Conservation (phyloP, 2,329 filamentous ascomycete species). For the Cytospora schulzeri region DNA sequence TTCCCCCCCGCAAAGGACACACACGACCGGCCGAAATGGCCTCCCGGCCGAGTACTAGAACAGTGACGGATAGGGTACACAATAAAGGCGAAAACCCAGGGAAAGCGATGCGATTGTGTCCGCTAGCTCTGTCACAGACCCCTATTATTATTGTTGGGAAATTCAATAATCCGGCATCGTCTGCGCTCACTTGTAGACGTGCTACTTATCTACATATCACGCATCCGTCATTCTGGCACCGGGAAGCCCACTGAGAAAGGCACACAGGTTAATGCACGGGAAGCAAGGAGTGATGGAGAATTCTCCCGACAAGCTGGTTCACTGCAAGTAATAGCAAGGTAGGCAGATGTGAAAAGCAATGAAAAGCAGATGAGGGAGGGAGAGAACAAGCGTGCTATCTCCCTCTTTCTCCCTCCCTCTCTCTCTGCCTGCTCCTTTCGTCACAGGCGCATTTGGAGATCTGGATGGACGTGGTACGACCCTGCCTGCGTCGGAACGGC, state of each 20-base stretch:
- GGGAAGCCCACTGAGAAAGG: not conserved
- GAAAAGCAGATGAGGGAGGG: not conserved
- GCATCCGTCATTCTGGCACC: no score
- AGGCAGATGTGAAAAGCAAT: not conserved
- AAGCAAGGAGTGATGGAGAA: not conserved
- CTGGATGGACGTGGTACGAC: not conserved
- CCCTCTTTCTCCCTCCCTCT: no score
- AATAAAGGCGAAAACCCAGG: not conserved
- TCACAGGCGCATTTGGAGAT: not conserved
- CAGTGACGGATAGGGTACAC: not conserved
- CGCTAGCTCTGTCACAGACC: not conserved
- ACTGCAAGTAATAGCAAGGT: no score
- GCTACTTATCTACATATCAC: not conserved
- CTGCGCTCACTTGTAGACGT: not conserved
- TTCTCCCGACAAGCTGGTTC: not conserved
- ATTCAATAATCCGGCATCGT: not conserved
- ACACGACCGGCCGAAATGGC: not conserved
- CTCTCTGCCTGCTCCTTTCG: no score
- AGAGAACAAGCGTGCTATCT: not conserved
- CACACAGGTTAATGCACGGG: not conserved
- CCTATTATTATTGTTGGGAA: no score
- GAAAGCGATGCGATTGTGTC: not conserved
- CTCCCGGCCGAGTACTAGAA: not conserved
- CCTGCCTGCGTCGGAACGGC: not conserved
- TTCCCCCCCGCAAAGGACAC: not conserved